Evolutionary conservation across 2,329 filamentous ascomycete species (phyloP).

Genomic region (Zelopaecilomyces penicillatus): DNA sequence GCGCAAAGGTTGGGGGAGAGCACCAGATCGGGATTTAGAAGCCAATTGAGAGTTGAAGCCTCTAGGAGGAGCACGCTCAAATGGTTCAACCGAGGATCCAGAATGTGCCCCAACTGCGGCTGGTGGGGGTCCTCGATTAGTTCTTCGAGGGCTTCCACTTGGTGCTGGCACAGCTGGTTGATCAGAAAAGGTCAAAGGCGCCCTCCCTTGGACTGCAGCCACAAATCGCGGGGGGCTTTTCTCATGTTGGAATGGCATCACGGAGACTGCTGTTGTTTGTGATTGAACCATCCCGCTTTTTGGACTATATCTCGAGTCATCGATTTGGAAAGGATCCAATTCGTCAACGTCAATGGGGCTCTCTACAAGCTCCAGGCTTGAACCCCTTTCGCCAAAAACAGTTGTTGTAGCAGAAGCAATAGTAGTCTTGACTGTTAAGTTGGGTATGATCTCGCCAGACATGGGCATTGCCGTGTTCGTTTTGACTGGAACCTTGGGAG

Average conservation of each 20-base stretch:
- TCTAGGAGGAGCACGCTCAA: constrained; percentile 15
- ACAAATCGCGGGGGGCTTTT: too few species aligned
- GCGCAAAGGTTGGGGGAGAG: constrained; percentile 14
- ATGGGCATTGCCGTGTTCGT: too few species aligned
- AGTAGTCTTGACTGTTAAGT: background rate
- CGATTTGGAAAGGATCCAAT: constrained; percentile 4
- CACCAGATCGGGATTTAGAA: constrained; percentile 13
- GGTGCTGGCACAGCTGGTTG: too few species aligned
- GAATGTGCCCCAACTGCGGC: constrained; percentile 5
- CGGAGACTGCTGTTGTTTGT: too few species aligned
- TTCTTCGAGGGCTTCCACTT: background rate
- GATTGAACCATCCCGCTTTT: too few species aligned
- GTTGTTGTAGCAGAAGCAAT: background rate
- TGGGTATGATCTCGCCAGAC: too few species aligned
- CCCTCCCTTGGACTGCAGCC: too few species aligned
- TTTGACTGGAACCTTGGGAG: too few species aligned
- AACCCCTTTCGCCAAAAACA: background rate
- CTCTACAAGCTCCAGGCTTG: constrained; percentile 5
- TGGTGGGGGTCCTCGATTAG: background rate
- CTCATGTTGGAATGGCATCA: too few species aligned
- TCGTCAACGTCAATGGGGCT: constrained; percentile 7
- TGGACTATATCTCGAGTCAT: background rate
- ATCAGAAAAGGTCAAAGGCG: too few species aligned
- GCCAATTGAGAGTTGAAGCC: constrained; percentile 19
- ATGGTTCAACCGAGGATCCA: constrained; percentile 15